Conservation (phyloP, 805 yeast species). For the Barnettozyma pratensis region DNA sequence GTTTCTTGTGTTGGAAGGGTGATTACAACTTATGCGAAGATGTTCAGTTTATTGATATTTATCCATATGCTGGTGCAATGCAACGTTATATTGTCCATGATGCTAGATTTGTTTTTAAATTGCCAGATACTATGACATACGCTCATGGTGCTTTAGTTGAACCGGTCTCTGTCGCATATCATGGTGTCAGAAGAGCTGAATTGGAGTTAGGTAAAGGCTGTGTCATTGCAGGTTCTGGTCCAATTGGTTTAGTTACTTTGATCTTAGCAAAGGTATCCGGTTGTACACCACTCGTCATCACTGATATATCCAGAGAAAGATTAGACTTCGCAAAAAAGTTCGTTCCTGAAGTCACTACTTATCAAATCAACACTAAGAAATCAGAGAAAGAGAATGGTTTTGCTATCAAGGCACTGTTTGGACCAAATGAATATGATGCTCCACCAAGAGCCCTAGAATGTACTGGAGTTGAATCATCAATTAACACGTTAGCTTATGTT, state of each 20-base stretch:
- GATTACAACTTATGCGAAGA: constrained; percentile 36
- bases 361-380: constrained; percentile 32
- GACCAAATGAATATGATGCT: constrained; percentile 30
- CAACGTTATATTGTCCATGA: constrained; percentile 32
- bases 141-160: constrained; percentile 53
- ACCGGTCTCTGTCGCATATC: constrained; percentile 49
- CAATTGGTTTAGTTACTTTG: constrained; percentile 50
- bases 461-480: constrained; percentile 47
- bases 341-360: constrained; percentile 42
- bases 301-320: constrained; percentile 41
- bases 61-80: constrained; percentile 36
- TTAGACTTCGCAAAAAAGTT: constrained; percentile 41
- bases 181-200: constrained; percentile 45
- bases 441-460: constrained; percentile 47
- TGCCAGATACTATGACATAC: constrained; percentile 39
- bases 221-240: constrained; percentile 52
- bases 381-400: constrained; percentile 34
- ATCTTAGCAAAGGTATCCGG: constrained; percentile 47
- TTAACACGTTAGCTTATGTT: constrained; percentile 41
- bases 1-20: constrained; percentile 35
- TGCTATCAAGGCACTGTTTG: constrained; percentile 32
- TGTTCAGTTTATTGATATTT: constrained; percentile 34
- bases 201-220: constrained; percentile 44
- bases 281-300: constrained; percentile 46
- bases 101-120: constrained; percentile 30